A percentile compares a stretch with the other conserved stretches of the same genome.
Conservation (phyloP, 2,329 filamentous ascomycete genomes). For the Aspergillus brasiliensis region DNA sequence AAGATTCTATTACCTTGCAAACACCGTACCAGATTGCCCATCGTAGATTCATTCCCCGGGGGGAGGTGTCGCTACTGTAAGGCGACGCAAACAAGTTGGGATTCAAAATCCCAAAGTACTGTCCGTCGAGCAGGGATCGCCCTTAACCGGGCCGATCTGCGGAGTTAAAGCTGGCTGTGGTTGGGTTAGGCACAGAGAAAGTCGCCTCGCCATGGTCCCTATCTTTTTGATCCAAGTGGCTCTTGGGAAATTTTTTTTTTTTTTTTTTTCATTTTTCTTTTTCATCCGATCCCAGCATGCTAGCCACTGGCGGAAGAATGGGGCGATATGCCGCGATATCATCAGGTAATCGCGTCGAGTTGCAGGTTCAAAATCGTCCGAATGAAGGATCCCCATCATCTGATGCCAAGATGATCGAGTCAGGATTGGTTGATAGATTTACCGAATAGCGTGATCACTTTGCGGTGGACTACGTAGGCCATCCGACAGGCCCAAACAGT, state of each 20-base stretch:
- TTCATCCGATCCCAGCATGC: not conserved
- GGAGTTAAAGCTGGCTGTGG: not conserved
- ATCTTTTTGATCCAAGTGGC: not conserved
- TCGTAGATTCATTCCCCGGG: not conserved
- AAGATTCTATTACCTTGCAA: not conserved
- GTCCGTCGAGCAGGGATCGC: not conserved
- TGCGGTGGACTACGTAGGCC: not conserved
- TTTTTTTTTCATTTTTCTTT: not conserved
- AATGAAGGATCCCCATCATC: slow-evolving; percentile 14
- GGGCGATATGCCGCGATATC: slow-evolving; percentile 10
- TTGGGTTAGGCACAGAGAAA: not conserved
- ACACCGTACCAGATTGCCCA: not conserved
- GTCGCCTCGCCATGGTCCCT: not conserved
- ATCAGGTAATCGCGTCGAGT: slow-evolving; percentile 9
- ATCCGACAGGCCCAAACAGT: not conserved
- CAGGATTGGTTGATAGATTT: slow-evolving; percentile 14
- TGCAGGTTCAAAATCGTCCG: not conserved
- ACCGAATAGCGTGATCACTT: slow-evolving; percentile 21
- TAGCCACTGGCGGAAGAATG: slow-evolving; percentile 2
- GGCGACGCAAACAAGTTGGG: not conserved
- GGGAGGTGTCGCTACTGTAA: not conserved
- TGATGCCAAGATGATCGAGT: slow-evolving; percentile 22
- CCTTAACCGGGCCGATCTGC: slow-evolving; percentile 2
- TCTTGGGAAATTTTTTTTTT: not conserved
- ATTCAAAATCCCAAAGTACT: not conserved